Evolutionary conservation across 2,329 filamentous ascomycete genomes (phyloP), one percentile per base, ranked within the genome.

Genomic region (Geosmithia flava): DNA sequence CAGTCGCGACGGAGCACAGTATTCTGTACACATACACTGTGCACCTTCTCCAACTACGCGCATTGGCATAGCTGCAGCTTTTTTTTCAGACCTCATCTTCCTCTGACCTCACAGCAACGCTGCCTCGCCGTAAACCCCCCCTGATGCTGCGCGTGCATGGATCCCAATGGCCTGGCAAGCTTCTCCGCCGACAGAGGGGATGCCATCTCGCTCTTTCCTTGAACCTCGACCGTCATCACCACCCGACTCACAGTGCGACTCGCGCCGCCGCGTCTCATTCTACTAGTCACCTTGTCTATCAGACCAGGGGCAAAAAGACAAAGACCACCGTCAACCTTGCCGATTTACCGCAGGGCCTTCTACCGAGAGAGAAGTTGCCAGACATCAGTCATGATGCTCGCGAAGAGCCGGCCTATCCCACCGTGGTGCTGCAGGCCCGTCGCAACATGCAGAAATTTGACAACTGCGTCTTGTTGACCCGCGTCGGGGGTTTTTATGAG

Each of bases 401-500:
- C 23, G 62, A 69, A 48, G 67, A 56, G 16, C 75, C 77, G 16
- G 59, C 68, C 5, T 96, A 96, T 63, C 90, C 93, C 16, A 85
- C 87, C n/a, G 85, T 97, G 45, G 71, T 97, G 50, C 79, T 88
- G 59, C 89, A 95, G 62, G 91, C 87, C 27, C 79, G 81, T 49
- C 87, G 82, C 55, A 94, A 95, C 66, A 95, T 97, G 83, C 76
- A 81, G 55, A 89, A 85, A 58, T 96, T 95, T 67, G 79, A 82
- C 58, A 88, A 94, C 57, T 97, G 91, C 65, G 85, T 98, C 40
- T 65, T 98, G 7, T 69, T 98, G 51, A 98, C 93, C 3, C 80
- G 91, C 49, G 89, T 98, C 27, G 93, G 93, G 49, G 84, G 90
- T 51, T 98, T 98, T 67, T 98, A 97, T 66, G 93, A 98, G 76